Base-by-base conservation (phyloP, 2,329 filamentous ascomycete species). In the Cladorrhinum sp. region DNA sequence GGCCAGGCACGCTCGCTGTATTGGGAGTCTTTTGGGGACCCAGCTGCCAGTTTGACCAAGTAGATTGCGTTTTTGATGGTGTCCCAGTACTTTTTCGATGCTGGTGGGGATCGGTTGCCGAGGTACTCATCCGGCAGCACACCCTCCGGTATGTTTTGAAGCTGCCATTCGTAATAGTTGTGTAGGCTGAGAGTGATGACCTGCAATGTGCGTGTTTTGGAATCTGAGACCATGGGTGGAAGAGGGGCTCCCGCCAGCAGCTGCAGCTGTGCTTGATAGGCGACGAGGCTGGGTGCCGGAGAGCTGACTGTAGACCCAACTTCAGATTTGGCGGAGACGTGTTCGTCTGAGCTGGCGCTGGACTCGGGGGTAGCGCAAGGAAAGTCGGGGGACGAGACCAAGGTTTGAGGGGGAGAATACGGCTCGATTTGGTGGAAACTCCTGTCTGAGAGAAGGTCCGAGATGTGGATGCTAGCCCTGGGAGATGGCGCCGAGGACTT, bases 1-100 rank as follows among this genome's bases (percentile, higher is more conserved):
- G 66, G 62, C 64, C 63, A 68, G 4, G 66, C 67, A 12, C 62
- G 64, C 20, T 58, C 45, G 41, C 64, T 64, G 0, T 66, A 64
- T 6, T 62, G 57, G n/a, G 55, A 32, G 6, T 66, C 61, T 24
- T 63, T 54, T 12, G 58, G 45, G 9, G 66, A 66, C 2, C 57
- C 59, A n/a, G 60, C 58, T 8, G 67, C 66, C 5, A 68, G 52
- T 55, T 68, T 68, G 55, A 68, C 59, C 57, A 68, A 58, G 54
- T 68, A 68, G 50, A 68, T 60, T 25, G 65, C 66, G 20, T 68
- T 59, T 41, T 68, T 68, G 57, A 68, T 64, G n/a, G 64, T 62
- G 24, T 51, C 60, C 67, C 67, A 68, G 50, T 68, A 68, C 38
- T 60, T 56, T 8, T 55, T 65, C 7, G 67, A 68, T 50, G 62